Evolutionary conservation across 1,139 yeast genomes (phyloP).

Genomic region (Geotrichum cucujoidarum): DNA sequence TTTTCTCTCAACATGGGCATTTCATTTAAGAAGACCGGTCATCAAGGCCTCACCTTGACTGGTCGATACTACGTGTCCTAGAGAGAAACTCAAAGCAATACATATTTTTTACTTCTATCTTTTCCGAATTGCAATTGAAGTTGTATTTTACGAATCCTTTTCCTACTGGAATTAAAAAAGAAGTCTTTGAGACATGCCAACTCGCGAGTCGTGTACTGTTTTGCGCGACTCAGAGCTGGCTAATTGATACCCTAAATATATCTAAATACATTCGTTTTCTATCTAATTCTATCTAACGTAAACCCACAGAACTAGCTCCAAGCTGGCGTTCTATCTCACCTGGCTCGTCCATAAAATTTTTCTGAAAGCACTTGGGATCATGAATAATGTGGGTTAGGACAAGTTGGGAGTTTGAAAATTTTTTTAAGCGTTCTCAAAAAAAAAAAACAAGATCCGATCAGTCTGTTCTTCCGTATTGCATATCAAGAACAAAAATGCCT

Average conservation of each 20-base stretch:
- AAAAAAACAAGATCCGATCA: too few species aligned
- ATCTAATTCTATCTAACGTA: too few species aligned
- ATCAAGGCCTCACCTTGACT: conserved; percentile 13
- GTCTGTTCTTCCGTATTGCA: background rate
- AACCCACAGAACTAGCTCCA: too few species aligned
- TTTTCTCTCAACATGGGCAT: conserved; percentile 11
- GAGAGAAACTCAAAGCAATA: conserved; percentile 18
- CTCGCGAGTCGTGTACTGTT: too few species aligned
- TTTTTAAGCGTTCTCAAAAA: too few species aligned
- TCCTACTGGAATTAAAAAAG: conserved; percentile 19
- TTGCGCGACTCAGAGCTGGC: too few species aligned
- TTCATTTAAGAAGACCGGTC: conserved; percentile 13
- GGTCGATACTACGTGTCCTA: conserved; percentile 20
- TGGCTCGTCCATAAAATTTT: background rate
- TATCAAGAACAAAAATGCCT: conserved; percentile 9
- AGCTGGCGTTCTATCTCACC: background rate
- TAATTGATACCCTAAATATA: too few species aligned
- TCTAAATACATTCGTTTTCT: too few species aligned
- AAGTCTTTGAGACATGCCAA: conserved; percentile 20
- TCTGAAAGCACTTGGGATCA: too few species aligned
- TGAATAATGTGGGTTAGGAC: conserved; percentile 6
- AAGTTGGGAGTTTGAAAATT: conserved; percentile 10
- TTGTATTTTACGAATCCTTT: background rate
- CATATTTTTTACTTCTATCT: conserved; percentile 19
- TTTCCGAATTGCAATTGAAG: conserved; percentile 10